Conservation (phyloP, 345 rosid genomes). For the Dovyalis caffra region DNA sequence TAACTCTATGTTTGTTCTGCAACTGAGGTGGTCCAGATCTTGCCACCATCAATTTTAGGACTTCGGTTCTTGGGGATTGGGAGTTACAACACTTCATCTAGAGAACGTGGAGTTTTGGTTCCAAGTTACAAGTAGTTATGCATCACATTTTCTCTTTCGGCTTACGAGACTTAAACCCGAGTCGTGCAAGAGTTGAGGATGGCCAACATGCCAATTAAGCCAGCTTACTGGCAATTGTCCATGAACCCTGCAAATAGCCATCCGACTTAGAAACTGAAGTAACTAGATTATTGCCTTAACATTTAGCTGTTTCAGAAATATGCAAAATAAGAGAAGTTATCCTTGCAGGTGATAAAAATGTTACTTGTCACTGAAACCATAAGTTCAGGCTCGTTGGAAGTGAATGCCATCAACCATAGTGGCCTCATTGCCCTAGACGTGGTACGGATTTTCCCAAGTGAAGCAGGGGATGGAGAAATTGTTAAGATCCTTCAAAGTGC, state of each 20-base stretch:
- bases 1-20: not conserved
- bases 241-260: not conserved
- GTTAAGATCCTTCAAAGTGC: constrained; percentile 7
- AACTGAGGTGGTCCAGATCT: not conserved
- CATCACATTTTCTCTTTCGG: not conserved
- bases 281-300: not conserved
- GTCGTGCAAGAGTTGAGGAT: not conserved
- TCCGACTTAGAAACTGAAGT: too few relatives aligned
- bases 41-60: not conserved
- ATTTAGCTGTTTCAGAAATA: not conserved
- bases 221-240: not conserved
- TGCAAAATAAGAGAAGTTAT: not conserved
- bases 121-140: not conserved
- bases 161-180: not conserved
- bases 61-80: not conserved
- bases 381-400: constrained; percentile 1
- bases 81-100: not conserved
- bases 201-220: not conserved
- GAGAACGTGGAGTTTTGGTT: not conserved
- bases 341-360: constrained; percentile 19
- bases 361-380: not conserved
- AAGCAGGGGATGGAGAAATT: constrained; percentile 21
- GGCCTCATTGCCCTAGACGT: constrained; percentile 19
- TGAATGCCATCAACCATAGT: constrained; percentile 12
- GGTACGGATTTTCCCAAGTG: constrained; percentile 15